Base-by-base conservation (phyloP, 805 yeast genomes). In the Candida vartiovaarae region DNA sequence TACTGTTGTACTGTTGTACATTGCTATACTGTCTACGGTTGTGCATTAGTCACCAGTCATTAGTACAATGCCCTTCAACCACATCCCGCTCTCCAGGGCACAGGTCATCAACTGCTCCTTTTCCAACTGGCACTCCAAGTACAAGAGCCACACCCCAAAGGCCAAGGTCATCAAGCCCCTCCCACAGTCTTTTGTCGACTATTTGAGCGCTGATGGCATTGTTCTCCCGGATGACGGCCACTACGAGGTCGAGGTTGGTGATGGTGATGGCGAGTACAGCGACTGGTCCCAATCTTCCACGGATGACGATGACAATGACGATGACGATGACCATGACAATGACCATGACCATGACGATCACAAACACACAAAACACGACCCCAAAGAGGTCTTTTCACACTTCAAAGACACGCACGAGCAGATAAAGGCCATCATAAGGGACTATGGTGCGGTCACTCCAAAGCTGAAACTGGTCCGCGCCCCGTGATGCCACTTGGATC, bases 381-480 rank as follows among this genome's bases (percentile, higher is more conserved):
- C 39, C 7, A 24, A 46, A 4, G 58, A 52, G 44, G 46, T 51
- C 20, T 63, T 75, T 1, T 52, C 47, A 3, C 64, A 65, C 26
- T 88, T 89, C 52, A 68, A 68, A 8, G 81, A 75, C 1, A 66
- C 89, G 23, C 95, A 90, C 56, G 53, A 65, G 0, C 53, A 68
- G 36, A 68, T 91, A 15, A 65, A 65, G 32, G 46, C 53, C 0
- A 57, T 70, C 0, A 74, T 93, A 10, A 47, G 51, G 3, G 67
- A 70, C 36, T 66, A 74, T 39, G 83, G 84, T 0, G 65, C 77
- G 1, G 87, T 89, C 3, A 73, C 87, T 1, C 98, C 98, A 1
- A 93, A 93, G 57, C 67, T 91, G 53, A 93, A 93, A 93, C 67
- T 93, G 99, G 99, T 88, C 97, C 1, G 84, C 96, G 2, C 99